Percentiles rank a stretch among this genome's conserved stretches.
Evolutionary conservation across 1,284 basidiomycete species (phyloP).

Genomic region (Trichosporon sp.): DNA sequence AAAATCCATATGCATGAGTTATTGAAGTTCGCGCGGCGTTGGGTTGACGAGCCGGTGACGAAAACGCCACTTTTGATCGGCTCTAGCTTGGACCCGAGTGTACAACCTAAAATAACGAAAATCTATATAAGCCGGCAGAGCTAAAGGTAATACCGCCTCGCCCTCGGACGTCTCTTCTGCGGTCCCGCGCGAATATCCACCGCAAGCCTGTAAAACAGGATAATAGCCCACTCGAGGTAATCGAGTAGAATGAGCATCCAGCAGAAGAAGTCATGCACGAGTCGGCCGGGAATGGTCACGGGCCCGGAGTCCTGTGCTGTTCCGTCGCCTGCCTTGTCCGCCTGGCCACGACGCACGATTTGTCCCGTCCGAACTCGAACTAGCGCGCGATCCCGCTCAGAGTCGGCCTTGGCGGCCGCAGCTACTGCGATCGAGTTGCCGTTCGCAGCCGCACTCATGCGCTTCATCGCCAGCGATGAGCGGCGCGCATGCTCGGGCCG

Average conservation of each 20-base stretch:
- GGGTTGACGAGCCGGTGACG: too few species aligned
- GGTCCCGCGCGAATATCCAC: constrained; percentile 29
- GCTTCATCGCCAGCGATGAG: constrained; percentile 6
- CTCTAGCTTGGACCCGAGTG: too few species aligned
- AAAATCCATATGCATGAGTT: too few species aligned
- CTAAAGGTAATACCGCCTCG: constrained; percentile 14
- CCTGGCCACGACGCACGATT: background rate
- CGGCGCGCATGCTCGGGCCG: constrained; percentile 9
- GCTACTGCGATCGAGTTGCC: constrained; percentile 2
- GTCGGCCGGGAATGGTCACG: constrained; percentile 24
- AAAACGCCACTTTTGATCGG: too few species aligned
- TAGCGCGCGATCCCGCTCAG: too few species aligned
- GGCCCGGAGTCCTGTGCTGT: background rate
- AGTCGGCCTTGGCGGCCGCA: too few species aligned
- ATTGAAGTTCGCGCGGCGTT: too few species aligned
- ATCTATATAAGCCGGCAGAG: background rate
- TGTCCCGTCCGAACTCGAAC: background rate
- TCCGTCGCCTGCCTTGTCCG: background rate
- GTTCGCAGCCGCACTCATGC: constrained; percentile 1
- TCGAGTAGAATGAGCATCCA: constrained; percentile 25
- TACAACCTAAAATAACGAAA: background rate
- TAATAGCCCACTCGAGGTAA: constrained; percentile 28
- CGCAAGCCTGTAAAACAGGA: constrained; percentile 26
- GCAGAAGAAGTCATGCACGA: constrained; percentile 31
- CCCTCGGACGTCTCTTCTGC: constrained; percentile 6